Evolutionary conservation across 2,329 filamentous ascomycete genomes (phyloP).

Genomic region (Chrysoporthe austroafricana): DNA sequence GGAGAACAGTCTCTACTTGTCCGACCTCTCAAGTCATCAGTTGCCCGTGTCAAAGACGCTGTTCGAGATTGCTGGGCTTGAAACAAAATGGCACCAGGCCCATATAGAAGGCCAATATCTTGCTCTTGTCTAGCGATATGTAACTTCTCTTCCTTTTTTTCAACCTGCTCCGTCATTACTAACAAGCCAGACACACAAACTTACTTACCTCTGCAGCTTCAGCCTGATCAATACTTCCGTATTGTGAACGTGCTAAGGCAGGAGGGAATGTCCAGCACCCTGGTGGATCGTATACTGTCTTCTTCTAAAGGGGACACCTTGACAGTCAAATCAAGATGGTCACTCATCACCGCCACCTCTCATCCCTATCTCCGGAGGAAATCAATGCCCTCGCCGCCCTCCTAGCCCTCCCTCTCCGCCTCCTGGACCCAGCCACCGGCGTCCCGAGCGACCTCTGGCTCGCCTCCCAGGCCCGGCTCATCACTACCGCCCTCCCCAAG

Average conservation of each 20-base stretch:
- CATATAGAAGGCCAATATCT: neutral
- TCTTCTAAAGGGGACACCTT: neutral
- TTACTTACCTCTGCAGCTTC: neutral
- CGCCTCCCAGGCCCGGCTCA: conserved; percentile 38
- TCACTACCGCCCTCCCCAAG: conserved; percentile 33
- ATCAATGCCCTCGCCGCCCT: conserved; percentile 41
- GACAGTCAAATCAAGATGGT: conserved; percentile 19
- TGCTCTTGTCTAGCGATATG: neutral
- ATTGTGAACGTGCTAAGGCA: neutral
- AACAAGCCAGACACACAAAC: neutral
- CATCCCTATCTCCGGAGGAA: conserved; percentile 34
- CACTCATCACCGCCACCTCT: conserved; percentile 31
- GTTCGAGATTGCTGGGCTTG: conserved; percentile 1
- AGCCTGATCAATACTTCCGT: neutral
- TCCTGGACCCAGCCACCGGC: conserved; percentile 33
- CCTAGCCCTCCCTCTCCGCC: conserved; percentile 43
- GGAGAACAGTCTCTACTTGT: neutral
- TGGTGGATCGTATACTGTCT: neutral
- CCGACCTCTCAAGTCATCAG: neutral
- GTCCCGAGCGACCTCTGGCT: conserved; percentile 43
- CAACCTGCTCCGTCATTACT: neutral
- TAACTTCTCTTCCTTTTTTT: neutral
- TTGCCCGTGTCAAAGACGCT: neutral
- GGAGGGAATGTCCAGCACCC: neutral
- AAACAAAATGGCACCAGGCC: neutral